phyloP scores from a whole-genome alignment of 192 early-diverging fungal species.

The Backusella macrospora region DNA sequence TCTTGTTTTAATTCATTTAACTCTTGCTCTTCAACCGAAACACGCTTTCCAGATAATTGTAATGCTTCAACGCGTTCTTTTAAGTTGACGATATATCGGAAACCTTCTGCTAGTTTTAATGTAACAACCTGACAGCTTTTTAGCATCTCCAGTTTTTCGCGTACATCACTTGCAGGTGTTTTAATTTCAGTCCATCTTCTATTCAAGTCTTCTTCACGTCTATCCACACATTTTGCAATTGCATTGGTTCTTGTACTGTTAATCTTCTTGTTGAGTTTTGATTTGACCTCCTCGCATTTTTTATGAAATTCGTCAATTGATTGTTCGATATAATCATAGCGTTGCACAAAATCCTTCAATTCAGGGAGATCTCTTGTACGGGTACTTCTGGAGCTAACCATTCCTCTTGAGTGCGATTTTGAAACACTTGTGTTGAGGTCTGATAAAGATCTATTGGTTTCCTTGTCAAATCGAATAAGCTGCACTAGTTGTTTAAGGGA shows the following conservation, averaged over 20 bases:
- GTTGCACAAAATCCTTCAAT: constrained; percentile 18
- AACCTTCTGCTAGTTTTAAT: constrained; percentile 26
- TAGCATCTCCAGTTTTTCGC: constrained; percentile 14
- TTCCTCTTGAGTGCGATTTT: neutral
- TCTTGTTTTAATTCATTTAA: constrained; percentile 30
- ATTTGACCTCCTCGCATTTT: constrained; percentile 18
- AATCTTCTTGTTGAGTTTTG: constrained; percentile 24
- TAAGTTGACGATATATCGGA: constrained; percentile 31
- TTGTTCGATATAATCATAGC: constrained; percentile 9
- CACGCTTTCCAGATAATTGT: constrained; percentile 30
- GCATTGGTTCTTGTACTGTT: constrained; percentile 16
- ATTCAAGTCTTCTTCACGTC: constrained; percentile 13
- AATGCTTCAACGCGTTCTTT: constrained; percentile 31
- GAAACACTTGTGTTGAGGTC: constrained; percentile 4
- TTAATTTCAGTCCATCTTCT: constrained; percentile 27
- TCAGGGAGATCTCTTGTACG: constrained; percentile 17
- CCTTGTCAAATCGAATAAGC: constrained; percentile 16
- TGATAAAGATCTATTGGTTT: neutral
- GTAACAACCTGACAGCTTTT: constrained; percentile 23
- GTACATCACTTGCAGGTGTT: constrained; percentile 18
- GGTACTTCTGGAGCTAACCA: neutral
- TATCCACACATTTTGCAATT: constrained; percentile 20
- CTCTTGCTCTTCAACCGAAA: constrained; percentile 37
- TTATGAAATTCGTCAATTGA: constrained; percentile 13
- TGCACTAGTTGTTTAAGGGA: constrained; percentile 15